These are phyloP conservation scores for Fusarium domesticum DNA, from an alignment of 2,329 filamentous ascomycete genomes.

Conservation along the genomic window DNA sequence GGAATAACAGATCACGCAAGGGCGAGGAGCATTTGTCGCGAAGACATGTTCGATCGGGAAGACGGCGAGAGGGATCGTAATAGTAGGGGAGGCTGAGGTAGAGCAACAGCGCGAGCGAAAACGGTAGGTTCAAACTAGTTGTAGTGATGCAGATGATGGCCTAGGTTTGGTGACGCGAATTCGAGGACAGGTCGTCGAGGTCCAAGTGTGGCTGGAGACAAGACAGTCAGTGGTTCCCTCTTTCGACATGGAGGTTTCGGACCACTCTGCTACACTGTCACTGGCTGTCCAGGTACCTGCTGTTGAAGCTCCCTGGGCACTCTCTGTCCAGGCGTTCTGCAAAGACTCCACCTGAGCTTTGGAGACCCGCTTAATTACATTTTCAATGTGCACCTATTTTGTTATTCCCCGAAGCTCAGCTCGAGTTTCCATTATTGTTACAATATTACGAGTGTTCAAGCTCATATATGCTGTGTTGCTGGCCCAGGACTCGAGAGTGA, in stretches of 20 bases:
- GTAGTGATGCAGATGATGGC: background rate
- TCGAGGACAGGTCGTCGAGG: slow-evolving; percentile 23
- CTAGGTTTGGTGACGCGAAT: slow-evolving; percentile 6
- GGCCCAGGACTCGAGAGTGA: no score
- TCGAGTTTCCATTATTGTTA: no score
- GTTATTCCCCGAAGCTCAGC: no score
- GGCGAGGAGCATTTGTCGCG: slow-evolving; percentile 26
- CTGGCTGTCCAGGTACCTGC: background rate
- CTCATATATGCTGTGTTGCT: no score
- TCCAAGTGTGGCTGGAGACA: slow-evolving; percentile 23
- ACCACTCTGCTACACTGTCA: background rate
- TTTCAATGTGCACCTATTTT: no score
- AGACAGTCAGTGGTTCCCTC: slow-evolving; percentile 14
- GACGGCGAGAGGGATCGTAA: slow-evolving; percentile 1
- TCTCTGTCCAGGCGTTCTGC: no score
- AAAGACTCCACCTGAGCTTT: background rate
- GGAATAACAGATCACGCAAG: slow-evolving; percentile 22
- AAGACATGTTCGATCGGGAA: slow-evolving; percentile 29
- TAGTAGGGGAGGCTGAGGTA: slow-evolving; percentile 1
- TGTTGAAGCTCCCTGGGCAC: background rate
- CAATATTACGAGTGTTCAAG: no score
- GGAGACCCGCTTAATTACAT: no score
- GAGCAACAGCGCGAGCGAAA: slow-evolving; percentile 6
- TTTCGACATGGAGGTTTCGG: slow-evolving; percentile 23
- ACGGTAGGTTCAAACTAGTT: background rate